phyloP scores from a whole-genome alignment of 331 rosid species.

The Saraca asoca region DNA sequence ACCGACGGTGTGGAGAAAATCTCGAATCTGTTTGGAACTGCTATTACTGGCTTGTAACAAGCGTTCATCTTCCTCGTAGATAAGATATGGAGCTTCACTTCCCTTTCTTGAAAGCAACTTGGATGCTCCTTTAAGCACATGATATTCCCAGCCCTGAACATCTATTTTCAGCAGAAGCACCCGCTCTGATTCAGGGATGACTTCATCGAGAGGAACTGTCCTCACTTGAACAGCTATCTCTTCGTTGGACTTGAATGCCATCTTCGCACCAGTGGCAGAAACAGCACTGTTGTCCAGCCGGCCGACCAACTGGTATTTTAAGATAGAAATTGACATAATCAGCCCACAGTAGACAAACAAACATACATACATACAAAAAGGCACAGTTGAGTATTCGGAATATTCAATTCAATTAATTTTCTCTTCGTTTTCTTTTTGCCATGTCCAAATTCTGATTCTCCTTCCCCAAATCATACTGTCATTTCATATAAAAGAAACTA shows the following conservation, averaged over 20 bases:
- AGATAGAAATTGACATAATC: not conserved
- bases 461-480: not conserved
- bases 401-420: not conserved
- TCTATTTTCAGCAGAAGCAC: conserved; percentile 89
- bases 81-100: conserved; percentile 84
- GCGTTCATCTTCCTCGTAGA: conserved; percentile 93
- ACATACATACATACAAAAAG: too few species aligned
- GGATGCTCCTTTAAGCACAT: conserved; percentile 90
- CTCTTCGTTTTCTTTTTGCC: not conserved
- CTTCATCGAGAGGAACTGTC: conserved; percentile 80
- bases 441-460: not conserved
- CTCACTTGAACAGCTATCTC: conserved; percentile 85
- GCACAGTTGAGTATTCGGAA: not conserved
- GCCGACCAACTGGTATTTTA: conserved; percentile 72
- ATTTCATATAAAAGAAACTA: not conserved
- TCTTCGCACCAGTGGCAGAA: conserved; percentile 92
- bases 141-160: conserved; percentile 98
- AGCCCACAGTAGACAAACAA: conserved; percentile 27
- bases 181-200: conserved; percentile 61
- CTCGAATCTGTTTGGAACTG: conserved; percentile 70
- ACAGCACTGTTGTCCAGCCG: conserved; percentile 98
- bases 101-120: conserved; percentile 76
- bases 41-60: conserved; percentile 86
- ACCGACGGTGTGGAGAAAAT: conserved; percentile 73
- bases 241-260: conserved; percentile 91